phyloP scores from a whole-genome alignment of 2,329 filamentous ascomycete species.

The Orbilia oligospora region DNA sequence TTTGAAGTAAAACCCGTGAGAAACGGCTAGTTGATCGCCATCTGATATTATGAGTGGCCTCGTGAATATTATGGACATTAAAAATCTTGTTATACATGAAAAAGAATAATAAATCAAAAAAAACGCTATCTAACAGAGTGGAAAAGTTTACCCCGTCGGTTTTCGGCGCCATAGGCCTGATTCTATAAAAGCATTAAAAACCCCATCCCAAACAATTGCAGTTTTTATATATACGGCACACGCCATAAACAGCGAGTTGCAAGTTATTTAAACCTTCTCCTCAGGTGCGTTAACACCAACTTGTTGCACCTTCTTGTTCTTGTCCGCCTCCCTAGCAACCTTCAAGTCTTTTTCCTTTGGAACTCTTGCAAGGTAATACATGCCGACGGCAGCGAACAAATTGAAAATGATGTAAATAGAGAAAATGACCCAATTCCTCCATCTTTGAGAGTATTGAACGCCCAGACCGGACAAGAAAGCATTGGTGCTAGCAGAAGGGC shows the following conservation, averaged over 20 bases:
- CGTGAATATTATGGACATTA: slow-evolving; percentile 35
- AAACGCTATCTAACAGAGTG: slow-evolving; percentile 45
- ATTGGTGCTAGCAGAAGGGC: slow-evolving; percentile 72
- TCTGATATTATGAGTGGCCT: slow-evolving; percentile 18
- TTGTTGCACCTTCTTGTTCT: slow-evolving; percentile 59
- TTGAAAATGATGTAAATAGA: slow-evolving; percentile 75
- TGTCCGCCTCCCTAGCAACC: slow-evolving; percentile 47
- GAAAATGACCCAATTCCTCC: slow-evolving; percentile 78
- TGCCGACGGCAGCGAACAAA: slow-evolving; percentile 71
- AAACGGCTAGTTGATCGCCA: slow-evolving; percentile 5
- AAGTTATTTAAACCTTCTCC: slow-evolving; percentile 37
- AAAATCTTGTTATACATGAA: slow-evolving; percentile 32
- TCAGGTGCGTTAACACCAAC: slow-evolving; percentile 52
- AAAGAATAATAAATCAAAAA: slow-evolving; percentile 27
- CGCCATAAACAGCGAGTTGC: background rate
- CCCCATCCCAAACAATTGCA: slow-evolving; percentile 18
- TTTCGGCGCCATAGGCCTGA: slow-evolving; percentile 4
- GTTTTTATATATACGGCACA: slow-evolving; percentile 14
- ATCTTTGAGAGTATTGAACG: slow-evolving; percentile 73
- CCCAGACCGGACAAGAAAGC: slow-evolving; percentile 70
- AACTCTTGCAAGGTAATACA: slow-evolving; percentile 73
- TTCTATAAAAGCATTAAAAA: slow-evolving; percentile 29
- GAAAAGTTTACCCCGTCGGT: background rate
- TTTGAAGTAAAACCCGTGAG: slow-evolving; percentile 19
- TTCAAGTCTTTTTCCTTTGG: slow-evolving; percentile 67